Conservation (phyloP, 257 asterid species). For the Nicotiana undulata region DNA sequence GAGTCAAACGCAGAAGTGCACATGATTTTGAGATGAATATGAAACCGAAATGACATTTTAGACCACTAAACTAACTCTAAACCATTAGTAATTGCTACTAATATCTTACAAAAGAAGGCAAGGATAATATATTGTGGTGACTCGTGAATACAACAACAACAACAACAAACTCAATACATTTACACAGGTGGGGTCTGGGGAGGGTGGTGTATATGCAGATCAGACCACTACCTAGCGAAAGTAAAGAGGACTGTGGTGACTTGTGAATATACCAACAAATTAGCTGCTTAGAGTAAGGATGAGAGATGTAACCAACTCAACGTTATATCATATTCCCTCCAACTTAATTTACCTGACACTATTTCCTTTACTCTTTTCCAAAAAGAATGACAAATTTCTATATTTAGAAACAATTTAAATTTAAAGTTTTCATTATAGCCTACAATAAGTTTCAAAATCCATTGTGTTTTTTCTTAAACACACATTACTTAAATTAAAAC, state of each 20-base stretch:
- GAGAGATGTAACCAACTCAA: background rate
- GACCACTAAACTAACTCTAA: background rate
- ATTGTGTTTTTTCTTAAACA: too few relatives aligned
- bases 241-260: too few relatives aligned
- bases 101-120: background rate
- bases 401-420: too few relatives aligned
- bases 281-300: background rate
- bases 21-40: background rate
- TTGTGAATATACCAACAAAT: background rate
- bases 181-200: rapidly evolving
- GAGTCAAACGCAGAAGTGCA: background rate
- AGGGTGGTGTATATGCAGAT: too few relatives aligned
- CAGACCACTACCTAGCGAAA: too few relatives aligned
- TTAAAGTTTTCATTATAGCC: too few relatives aligned
- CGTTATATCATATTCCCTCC: too few relatives aligned
- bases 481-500: too few relatives aligned
- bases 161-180: background rate
- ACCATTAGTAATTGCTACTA: background rate
- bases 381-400: too few relatives aligned
- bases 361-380: too few relatives aligned
- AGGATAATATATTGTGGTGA: background rate
- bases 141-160: background rate
- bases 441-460: too few relatives aligned
- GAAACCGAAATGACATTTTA: background rate
- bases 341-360: too few relatives aligned